Evolutionary conservation across 192 early-diverging fungal genomes (phyloP).

Genomic region (Coemansia interrupta): DNA sequence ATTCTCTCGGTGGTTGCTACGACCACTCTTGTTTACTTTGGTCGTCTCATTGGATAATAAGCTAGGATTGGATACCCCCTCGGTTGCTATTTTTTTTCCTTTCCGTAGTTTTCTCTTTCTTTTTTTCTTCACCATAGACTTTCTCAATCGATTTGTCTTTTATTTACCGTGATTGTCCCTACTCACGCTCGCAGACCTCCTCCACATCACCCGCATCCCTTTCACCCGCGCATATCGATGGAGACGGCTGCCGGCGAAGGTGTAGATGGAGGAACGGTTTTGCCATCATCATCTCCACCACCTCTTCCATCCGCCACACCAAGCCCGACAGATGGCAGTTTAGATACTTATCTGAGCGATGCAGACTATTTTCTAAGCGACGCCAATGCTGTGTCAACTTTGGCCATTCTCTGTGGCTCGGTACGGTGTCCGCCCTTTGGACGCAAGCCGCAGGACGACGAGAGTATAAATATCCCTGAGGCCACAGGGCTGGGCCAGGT

Average conservation of each 20-base stretch:
- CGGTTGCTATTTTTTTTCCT: too few species aligned
- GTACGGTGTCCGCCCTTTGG: neutral
- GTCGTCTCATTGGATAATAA: too few species aligned
- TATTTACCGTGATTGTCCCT: too few species aligned
- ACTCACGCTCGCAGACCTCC: too few species aligned
- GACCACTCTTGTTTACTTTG: too few species aligned
- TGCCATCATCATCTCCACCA: neutral
- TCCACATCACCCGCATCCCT: neutral
- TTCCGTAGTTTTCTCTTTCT: too few species aligned
- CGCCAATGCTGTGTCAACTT: neutral
- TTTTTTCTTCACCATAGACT: too few species aligned
- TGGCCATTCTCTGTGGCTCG: neutral
- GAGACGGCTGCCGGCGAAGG: neutral
- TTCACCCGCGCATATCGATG: slow-evolving; percentile 1
- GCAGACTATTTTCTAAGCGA: neutral
- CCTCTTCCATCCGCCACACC: neutral
- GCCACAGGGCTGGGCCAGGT: neutral
- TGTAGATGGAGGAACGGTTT: neutral
- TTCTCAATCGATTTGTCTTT: too few species aligned
- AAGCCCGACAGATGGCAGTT: neutral
- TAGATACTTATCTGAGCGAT: neutral
- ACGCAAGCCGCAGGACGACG: slow-evolving; percentile 1
- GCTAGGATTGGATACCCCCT: too few species aligned
- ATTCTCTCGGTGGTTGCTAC: too few species aligned
- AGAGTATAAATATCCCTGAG: neutral